Percentiles rank a stretch among this genome's conserved stretches.
Evolutionary conservation across 2,329 filamentous ascomycete species (phyloP).

Genomic region (Ceratocystis ficicola): DNA sequence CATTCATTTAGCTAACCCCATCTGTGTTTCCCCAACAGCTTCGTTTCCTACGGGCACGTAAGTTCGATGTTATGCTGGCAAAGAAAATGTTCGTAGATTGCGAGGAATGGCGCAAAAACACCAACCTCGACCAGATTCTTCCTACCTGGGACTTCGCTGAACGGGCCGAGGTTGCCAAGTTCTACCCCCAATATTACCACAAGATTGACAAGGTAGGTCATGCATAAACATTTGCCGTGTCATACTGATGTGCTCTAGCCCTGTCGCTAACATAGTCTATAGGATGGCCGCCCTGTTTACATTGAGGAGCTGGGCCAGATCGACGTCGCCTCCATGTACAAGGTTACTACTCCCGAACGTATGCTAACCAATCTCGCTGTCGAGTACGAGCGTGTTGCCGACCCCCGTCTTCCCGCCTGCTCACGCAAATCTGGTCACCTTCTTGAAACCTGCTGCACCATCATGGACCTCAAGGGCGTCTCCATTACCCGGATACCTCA

Average conservation of each 20-base stretch:
- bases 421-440: slow-evolving; percentile 81
- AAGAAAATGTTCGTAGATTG: slow-evolving; percentile 89
- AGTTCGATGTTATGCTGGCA: slow-evolving; percentile 74
- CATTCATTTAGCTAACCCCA: slow-evolving; percentile 9
- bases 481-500: slow-evolving; percentile 67
- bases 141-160: slow-evolving; percentile 77
- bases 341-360: slow-evolving; percentile 82
- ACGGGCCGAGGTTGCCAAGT: slow-evolving; percentile 71
- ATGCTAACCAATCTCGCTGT: slow-evolving; percentile 95
- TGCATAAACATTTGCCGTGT: not conserved
- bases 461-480: slow-evolving; percentile 96
- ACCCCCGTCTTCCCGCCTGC: slow-evolving; percentile 87
- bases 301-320: slow-evolving; percentile 94
- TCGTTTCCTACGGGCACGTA: slow-evolving; percentile 83
- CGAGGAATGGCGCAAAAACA: slow-evolving; percentile 84
- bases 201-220: slow-evolving; percentile 67
- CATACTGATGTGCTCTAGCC: not conserved
- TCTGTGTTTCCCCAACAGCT: slow-evolving; percentile 38
- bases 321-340: slow-evolving; percentile 78
- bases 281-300: slow-evolving; percentile 95
- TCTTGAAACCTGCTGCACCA: slow-evolving; percentile 94
- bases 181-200: slow-evolving; percentile 98
- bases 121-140: slow-evolving; percentile 69
- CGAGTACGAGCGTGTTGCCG: slow-evolving; percentile 93
- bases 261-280: slow-evolving; percentile 9